These are phyloP conservation scores for Euphorbia schlechtendalii DNA, from an alignment of 441 rosid species.

Conservation along the genomic window DNA sequence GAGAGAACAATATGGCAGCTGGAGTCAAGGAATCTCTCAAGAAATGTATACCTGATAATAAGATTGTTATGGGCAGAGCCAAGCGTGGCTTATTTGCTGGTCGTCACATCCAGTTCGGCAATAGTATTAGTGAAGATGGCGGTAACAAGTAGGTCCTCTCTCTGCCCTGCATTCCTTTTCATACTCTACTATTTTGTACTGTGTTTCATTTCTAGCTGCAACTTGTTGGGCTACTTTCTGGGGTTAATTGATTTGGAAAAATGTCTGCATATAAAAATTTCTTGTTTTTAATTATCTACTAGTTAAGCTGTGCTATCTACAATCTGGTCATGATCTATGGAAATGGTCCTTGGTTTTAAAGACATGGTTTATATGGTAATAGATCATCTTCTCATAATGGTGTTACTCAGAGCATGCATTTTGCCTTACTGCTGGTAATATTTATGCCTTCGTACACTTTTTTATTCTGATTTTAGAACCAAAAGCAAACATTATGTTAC, in stretches of 20 bases:
- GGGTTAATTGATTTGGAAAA: not conserved
- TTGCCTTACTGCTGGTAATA: not conserved
- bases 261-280: not conserved
- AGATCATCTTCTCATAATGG: not conserved
- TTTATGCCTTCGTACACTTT: not conserved
- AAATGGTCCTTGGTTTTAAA: not conserved
- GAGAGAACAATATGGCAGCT: constrained; percentile 52
- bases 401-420: not conserved
- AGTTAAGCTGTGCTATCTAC: not conserved
- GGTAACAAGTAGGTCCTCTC: constrained; percentile 64
- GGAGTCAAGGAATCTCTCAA: constrained; percentile 53
- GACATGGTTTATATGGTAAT: not conserved
- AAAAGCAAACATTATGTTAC: too few species aligned
- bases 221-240: not conserved
- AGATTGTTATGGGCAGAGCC: constrained; percentile 77
- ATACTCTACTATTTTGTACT: not conserved
- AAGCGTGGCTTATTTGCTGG: constrained; percentile 86
- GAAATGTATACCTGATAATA: constrained; percentile 62
- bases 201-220: not conserved
- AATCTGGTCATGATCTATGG: not conserved
- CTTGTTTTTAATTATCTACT: not conserved
- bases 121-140: constrained; percentile 82
- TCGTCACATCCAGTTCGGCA: constrained; percentile 88
- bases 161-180: not conserved
- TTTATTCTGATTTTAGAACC: not conserved